Evolutionary conservation across 2,329 filamentous ascomycete species (phyloP).

Genomic region (Neobulgaria alba): DNA sequence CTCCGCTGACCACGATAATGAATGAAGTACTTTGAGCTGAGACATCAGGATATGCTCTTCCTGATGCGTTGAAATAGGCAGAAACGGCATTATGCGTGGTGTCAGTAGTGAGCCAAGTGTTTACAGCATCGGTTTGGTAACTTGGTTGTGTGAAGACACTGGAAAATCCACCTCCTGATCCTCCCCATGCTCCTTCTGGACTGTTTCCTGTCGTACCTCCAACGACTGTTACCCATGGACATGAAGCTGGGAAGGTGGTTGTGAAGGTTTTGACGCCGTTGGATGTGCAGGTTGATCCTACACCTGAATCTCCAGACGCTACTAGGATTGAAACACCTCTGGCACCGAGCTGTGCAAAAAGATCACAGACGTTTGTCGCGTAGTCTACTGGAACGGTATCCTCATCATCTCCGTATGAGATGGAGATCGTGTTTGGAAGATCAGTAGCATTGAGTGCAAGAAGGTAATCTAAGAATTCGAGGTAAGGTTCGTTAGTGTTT

Average conservation of each 20-base stretch:
- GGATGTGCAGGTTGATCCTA: constrained; percentile 26
- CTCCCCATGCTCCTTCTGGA: constrained; percentile 21
- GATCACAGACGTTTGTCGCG: constrained; percentile 41
- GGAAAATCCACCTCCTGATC: constrained; percentile 35
- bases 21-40: constrained; percentile 51
- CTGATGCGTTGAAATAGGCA: constrained; percentile 38
- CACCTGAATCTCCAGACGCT: constrained; percentile 40
- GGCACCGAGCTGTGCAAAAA: constrained; percentile 44
- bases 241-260: constrained; percentile 40
- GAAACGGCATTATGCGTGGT: constrained; percentile 36
- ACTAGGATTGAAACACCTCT: constrained; percentile 41
- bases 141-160: constrained; percentile 34
- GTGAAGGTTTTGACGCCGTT: constrained; percentile 37
- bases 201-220: constrained; percentile 29
- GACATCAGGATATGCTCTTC: constrained; percentile 44
- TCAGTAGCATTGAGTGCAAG: constrained; percentile 40
- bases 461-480: constrained; percentile 52
- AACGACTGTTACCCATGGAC: constrained; percentile 43
- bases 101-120: constrained; percentile 38
- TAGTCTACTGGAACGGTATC: constrained; percentile 44
- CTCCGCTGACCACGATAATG: constrained; percentile 29
- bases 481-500: constrained; percentile 61
- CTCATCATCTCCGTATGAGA: constrained; percentile 49
- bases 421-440: constrained; percentile 50
- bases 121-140: constrained; percentile 35